phyloP scores from a whole-genome alignment of 805 yeast genomes.

The Grigorovia yakushimaensis region DNA sequence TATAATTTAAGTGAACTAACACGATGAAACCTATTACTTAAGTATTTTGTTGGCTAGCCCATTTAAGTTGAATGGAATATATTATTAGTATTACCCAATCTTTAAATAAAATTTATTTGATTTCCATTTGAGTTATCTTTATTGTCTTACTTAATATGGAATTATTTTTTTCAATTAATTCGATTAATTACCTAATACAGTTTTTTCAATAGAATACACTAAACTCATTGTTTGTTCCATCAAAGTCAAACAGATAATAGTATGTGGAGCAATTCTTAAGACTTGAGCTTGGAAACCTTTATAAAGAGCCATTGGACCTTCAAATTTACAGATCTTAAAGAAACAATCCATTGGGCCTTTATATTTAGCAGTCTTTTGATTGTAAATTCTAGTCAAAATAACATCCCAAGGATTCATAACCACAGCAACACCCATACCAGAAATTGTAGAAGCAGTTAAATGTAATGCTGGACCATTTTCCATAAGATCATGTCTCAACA shows the following conservation, averaged over 20 bases:
- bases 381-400: slow-evolving; percentile 85
- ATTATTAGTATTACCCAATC: no score
- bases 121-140: not conserved
- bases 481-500: slow-evolving; percentile 44
- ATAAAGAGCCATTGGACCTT: slow-evolving; percentile 82
- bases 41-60: no score
- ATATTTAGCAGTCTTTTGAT: slow-evolving; percentile 83
- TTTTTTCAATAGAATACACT: slow-evolving; percentile 30
- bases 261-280: slow-evolving; percentile 89
- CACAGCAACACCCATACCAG: slow-evolving; percentile 88
- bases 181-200: slow-evolving; percentile 11
- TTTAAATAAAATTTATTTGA: no score
- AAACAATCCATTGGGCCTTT: slow-evolving; percentile 85
- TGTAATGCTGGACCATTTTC: slow-evolving; percentile 62
- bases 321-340: slow-evolving; percentile 66
- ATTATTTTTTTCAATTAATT: not conserved
- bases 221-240: slow-evolving; percentile 84
- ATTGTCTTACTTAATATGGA: no score
- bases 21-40: no score
- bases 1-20: no score
- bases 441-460: slow-evolving; percentile 58
- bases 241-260: slow-evolving; percentile 78
- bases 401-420: slow-evolving; percentile 99
- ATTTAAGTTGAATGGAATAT: no score
- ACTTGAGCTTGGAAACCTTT: slow-evolving; percentile 94